Base-by-base conservation (phyloP, 2,329 filamentous ascomycete species). In the Pyricularia sp. region DNA sequence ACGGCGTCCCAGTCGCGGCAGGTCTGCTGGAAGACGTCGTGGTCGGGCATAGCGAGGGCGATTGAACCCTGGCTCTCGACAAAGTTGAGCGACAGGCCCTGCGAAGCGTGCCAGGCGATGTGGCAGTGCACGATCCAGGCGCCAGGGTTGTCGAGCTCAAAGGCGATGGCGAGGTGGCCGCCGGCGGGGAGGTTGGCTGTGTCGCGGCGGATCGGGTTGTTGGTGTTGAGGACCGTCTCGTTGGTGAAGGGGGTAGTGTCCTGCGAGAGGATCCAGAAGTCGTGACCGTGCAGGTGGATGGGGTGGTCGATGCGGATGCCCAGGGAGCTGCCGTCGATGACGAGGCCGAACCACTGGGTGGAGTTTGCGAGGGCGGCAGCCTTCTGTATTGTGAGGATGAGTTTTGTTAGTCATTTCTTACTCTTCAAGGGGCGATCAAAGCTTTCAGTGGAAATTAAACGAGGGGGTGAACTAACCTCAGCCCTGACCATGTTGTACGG, bases 231-330 rank as follows among this genome's bases (percentile, higher is more conserved):
- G 4, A 63, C 61, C 3, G 36, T 64, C 36, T 73, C 65, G 4
- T 66, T 64, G 68, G 42, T 69, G 66, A 70, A 75, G n/a, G 67
- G 7, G 20, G 74, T 70, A 42, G 69, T 66, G 42, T 72, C 74
- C 75, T 79, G 70, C 20, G 77, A 75, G 10, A 85, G 72, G 14
- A 84, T 74, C 72, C 78, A 81, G 75, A 84, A 84, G 69, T 84
- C 80, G 72, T 85, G 83, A 6, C 83, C 83, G 74, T 85, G 83
- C 17, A 85, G 75, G 74, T 85, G 83, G 73, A 83, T 81, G 0
- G 82, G 81, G 71, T 84, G 82, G 30, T 79, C 72, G 64, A 76
- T 25, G 3, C 6, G 33, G 28, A 65, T n/a, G 58, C 6, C 7
- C 23, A 63, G 23, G 6, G 23, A 63, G 23, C 59, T 70, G 33